These are phyloP conservation scores for Cercospora zeae-maydis DNA, from an alignment of 2,329 filamentous ascomycete species.

Conservation along the genomic window DNA sequence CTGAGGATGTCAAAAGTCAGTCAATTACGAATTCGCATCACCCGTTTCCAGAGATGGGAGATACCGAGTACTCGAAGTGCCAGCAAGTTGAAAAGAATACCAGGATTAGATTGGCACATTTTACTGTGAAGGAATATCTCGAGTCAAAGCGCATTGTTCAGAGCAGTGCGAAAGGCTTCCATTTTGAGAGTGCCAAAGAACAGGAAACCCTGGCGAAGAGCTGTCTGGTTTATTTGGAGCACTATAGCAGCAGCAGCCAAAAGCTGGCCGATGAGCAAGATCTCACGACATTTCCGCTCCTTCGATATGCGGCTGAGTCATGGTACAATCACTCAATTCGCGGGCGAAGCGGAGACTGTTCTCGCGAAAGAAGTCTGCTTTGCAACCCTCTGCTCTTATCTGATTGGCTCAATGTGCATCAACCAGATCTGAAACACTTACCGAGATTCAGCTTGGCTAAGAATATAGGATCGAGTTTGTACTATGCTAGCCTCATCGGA, in stretches of 20 bases:
- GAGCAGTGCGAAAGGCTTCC: conserved; percentile 3
- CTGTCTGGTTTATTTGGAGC: conserved; percentile 16
- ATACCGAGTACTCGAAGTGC: too few species aligned
- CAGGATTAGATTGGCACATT: conserved; percentile 7
- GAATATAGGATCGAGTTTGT: not conserved
- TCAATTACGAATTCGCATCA: too few species aligned
- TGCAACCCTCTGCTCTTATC: not conserved
- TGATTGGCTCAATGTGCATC: not conserved
- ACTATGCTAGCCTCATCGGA: not conserved
- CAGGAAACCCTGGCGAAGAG: conserved; percentile 14
- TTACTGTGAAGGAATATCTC: not conserved
- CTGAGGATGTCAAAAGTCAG: too few species aligned
- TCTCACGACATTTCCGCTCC: conserved; percentile 14
- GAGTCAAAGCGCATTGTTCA: conserved; percentile 15
- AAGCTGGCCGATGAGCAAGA: not conserved
- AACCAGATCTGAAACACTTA: too few species aligned
- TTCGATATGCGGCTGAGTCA: conserved; percentile 16
- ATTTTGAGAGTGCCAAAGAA: conserved; percentile 2
- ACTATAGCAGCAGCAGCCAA: conserved; percentile 5
- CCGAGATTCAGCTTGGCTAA: not conserved
- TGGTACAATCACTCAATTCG: too few species aligned
- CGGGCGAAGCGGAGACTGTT: too few species aligned
- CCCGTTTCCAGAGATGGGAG: too few species aligned
- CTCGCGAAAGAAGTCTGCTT: too few species aligned
- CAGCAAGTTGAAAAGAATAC: not conserved